Evolutionary conservation across 768 basidiomycete genomes (phyloP).

Genomic region (Suillus sp.): DNA sequence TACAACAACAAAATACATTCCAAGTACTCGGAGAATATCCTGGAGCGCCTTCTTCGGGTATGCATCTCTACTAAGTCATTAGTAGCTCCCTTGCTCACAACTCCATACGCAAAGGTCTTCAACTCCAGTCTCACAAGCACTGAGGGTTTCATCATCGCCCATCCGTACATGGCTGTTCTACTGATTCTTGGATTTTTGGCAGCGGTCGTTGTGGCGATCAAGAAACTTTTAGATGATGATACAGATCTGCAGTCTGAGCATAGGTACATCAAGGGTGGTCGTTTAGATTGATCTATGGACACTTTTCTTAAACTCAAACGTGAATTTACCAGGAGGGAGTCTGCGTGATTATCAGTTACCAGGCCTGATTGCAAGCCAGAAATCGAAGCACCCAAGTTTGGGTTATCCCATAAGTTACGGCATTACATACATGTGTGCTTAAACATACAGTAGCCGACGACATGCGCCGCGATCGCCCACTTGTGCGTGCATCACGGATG

Average conservation of each 20-base stretch:
- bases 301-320: not conserved
- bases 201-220: constrained; percentile 17
- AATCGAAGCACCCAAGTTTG: not conserved
- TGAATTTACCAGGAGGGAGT: not conserved
- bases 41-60: constrained; percentile 71
- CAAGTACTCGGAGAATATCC: constrained; percentile 68
- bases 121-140: constrained; percentile 17
- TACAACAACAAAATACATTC: constrained; percentile 48
- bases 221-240: constrained; percentile 22
- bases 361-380: not conserved
- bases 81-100: constrained; percentile 8
- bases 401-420: not conserved
- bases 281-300: constrained; percentile 24
- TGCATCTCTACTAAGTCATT: constrained; percentile 18
- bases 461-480: not conserved
- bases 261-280: constrained; percentile 23
- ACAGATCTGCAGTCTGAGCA: constrained; percentile 17
- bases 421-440: not conserved
- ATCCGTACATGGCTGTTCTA: constrained; percentile 24
- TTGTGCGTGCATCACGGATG: not conserved
- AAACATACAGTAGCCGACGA: not conserved
- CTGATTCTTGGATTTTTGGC: constrained; percentile 17
- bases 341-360: not conserved
- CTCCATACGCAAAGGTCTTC: constrained; percentile 18
- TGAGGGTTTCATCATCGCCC: constrained; percentile 16